These are phyloP conservation scores for Plasmodiophora brassicae DNA, from an alignment of 208 protist genomes.

Conservation along the genomic window DNA sequence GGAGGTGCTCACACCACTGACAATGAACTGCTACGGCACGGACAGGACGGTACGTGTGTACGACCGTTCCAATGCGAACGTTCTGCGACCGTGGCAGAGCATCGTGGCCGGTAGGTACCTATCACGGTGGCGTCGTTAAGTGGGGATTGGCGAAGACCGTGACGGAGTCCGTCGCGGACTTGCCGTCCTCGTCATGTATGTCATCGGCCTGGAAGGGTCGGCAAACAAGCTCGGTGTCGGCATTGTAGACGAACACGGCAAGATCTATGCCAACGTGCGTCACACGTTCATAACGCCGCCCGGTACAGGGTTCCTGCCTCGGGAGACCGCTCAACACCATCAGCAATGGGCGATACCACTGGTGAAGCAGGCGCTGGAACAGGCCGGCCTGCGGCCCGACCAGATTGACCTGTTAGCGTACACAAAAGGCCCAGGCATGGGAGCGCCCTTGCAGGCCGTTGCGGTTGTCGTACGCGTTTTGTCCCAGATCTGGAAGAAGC, in stretches of 20 bases:
- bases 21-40: too few relatives aligned
- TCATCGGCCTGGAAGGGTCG: slow-evolving; percentile 94
- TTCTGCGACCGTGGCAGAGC: too few relatives aligned
- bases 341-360: slow-evolving; percentile 62
- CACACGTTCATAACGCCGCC: slow-evolving; percentile 93
- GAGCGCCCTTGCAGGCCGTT: slow-evolving; percentile 75
- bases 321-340: slow-evolving; percentile 96
- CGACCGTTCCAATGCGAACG: too few relatives aligned
- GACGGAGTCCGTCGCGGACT: neutral
- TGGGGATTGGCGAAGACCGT: too few relatives aligned
- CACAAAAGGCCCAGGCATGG: slow-evolving; percentile 93
- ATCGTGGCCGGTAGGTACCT: too few relatives aligned
- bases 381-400: slow-evolving; percentile 68
- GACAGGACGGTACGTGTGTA: too few relatives aligned
- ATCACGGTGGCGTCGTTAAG: too few relatives aligned
- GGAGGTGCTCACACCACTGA: too few relatives aligned
- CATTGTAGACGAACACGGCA: slow-evolving; percentile 82
- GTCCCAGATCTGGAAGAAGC: slow-evolving; percentile 74
- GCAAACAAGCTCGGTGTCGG: slow-evolving; percentile 98
- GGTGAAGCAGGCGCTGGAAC: slow-evolving; percentile 75
- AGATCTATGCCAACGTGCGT: slow-evolving; percentile 90
- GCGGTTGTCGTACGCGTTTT: slow-evolving; percentile 76
- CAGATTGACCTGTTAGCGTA: slow-evolving; percentile 89
- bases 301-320: slow-evolving; percentile 92
- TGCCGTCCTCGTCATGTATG: slow-evolving; percentile 53